Evolutionary conservation across 2,329 filamentous ascomycete genomes (phyloP).

Genomic region (Penicillium brasilianum): DNA sequence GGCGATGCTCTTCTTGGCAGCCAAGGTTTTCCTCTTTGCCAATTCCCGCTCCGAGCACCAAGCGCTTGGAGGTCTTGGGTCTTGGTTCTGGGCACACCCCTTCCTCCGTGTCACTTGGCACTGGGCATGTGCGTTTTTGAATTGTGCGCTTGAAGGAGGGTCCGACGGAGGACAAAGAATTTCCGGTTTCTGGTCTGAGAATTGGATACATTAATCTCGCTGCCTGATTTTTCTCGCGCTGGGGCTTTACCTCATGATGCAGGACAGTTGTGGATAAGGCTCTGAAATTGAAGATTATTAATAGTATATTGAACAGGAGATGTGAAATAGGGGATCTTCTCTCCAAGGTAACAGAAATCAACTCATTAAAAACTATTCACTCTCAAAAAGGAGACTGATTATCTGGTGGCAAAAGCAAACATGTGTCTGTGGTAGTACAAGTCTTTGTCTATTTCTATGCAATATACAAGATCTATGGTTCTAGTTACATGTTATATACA

Average conservation of each 20-base stretch:
- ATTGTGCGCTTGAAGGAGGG: not conserved
- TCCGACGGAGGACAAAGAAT: not conserved
- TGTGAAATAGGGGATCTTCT: not conserved
- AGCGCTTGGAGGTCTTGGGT: constrained; percentile 1
- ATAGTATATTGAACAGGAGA: not conserved
- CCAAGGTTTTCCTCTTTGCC: constrained; percentile 35
- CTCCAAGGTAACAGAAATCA: not conserved
- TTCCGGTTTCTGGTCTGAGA: not conserved
- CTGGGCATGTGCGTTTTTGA: not conserved
- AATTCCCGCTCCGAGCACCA: constrained; percentile 33
- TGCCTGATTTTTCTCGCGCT: not conserved
- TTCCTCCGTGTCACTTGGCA: constrained; percentile 12
- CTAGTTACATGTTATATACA: not conserved
- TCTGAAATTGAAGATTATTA: not conserved
- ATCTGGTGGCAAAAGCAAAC: not conserved
- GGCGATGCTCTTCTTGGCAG: constrained; percentile 32
- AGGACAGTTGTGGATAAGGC: not conserved
- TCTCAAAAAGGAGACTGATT: not conserved
- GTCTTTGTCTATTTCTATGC: not conserved
- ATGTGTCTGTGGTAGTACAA: not conserved
- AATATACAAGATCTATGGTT: not conserved
- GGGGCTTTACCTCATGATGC: not conserved
- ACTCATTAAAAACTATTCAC: not conserved
- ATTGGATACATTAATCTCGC: not conserved
- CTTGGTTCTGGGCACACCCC: constrained; percentile 17